Base-by-base conservation (phyloP, 352 stramenopile genomes). In the Albugo laibachii region DNA sequence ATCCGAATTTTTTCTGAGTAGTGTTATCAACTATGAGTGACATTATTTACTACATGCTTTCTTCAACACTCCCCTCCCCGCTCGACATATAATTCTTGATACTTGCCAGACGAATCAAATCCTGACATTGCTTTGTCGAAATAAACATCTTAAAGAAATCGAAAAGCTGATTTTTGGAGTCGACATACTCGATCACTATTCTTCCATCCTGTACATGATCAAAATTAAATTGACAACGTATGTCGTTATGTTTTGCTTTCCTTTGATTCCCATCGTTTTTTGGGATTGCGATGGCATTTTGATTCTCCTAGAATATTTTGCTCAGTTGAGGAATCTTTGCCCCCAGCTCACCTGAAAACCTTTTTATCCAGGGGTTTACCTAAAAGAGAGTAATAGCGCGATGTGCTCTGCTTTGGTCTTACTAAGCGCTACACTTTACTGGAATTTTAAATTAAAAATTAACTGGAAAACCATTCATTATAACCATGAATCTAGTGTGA, bases 211-310 rank as follows among this genome's bases (percentile, higher is more conserved):
- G 3, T 31, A 31, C 8, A 31, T 31, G 24, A 31, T 53, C 50
- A 36, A 41, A 31, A 13, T 46, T 45, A 35, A 48, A 56, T 27
- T 53, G 45, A 41, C 47, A 48, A 24, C 43, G 10, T 10, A 48
- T 41, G 19, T 41, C 43, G 36, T 48, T 34, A 27, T 62, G 56
- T 51, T 62, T 62, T 19, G 52, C 53, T 3, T 47, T 14, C 5
- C 27, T 21, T n/a, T 50, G 41, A 21, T 48, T 45, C 16, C 48
- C 39, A 8, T 40, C 40, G 19, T 45, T 45, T 5, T 41, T 50
- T 3, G 47, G 41, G 46, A 55, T 38, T 13, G 53, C 35, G 14
- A 62, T 62, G 0, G 56, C 42, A 0, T 40, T 46, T 52, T 58
- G 39, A 45, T 60, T 60, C 19, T 60, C 54, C 10, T 46, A 5